These are phyloP conservation scores for Hypoxylon fragiforme DNA, from an alignment of 495 filamentous ascomycete species.

Conservation along the genomic window DNA sequence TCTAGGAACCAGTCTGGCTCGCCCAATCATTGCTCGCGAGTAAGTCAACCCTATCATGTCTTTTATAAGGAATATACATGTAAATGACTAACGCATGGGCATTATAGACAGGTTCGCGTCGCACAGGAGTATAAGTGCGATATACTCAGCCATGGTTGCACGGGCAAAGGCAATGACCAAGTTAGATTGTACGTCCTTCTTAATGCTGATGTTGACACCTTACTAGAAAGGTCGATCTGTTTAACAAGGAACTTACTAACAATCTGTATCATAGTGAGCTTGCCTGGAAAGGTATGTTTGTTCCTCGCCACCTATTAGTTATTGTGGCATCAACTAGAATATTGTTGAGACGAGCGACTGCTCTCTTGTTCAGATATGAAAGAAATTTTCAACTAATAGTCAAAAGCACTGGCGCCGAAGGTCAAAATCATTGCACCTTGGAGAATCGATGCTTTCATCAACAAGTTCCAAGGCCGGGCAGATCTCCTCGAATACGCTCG, in stretches of 20 bases:
- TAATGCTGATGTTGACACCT: too few species aligned
- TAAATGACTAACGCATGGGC: conserved; percentile 1
- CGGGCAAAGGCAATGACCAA: conserved; percentile 86
- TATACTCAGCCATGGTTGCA: conserved; percentile 77
- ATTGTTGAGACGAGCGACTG: background rate
- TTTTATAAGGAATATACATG: conserved; percentile 49
- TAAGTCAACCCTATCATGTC: conserved; percentile 41
- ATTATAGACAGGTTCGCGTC: conserved; percentile 45
- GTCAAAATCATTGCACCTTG: conserved; percentile 91
- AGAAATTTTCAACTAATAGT: conserved; percentile 24
- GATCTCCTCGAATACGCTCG: conserved; percentile 88
- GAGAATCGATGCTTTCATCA: conserved; percentile 81
- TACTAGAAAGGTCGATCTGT: too few species aligned
- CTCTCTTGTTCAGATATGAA: background rate
- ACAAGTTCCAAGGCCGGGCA: conserved; percentile 66
- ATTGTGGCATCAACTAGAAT: too few species aligned
- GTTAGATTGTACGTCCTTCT: conserved; percentile 64
- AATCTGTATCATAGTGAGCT: background rate
- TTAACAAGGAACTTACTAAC: background rate
- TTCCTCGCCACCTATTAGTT: too few species aligned
- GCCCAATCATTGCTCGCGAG: conserved; percentile 85
- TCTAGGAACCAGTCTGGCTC: conserved; percentile 77
- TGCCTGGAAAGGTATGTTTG: conserved; percentile 14
- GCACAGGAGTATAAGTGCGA: conserved; percentile 70
- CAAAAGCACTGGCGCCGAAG: conserved; percentile 64